Evolutionary conservation across 2,329 filamentous ascomycete genomes (phyloP), one percentile per base, ranked within the genome.

Genomic region (Monosporascus sp.): DNA sequence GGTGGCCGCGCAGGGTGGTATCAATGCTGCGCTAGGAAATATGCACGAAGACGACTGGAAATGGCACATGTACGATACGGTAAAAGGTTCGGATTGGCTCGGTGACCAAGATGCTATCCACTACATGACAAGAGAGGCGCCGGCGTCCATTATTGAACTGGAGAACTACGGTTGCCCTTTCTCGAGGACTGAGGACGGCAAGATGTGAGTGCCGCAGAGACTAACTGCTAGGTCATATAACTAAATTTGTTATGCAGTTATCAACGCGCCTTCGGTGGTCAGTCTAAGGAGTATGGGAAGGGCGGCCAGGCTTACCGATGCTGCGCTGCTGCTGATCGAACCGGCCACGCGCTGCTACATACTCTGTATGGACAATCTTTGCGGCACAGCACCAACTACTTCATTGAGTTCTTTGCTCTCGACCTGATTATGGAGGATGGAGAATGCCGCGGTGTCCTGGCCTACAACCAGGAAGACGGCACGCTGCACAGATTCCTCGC

Each of bases 41-140:
- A 97, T 97, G 92, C 91, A 96, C 81, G 85, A 93, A 79, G 92
- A 97, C 68, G 91, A 97, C 78, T 97, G 92, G 92, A 86, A 91
- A 80, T 97, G 92, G 92, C 92, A 97, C 78, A 97, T 97, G 92
- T 97, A 97, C 80, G 92, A 97, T 74, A 97, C 92, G 44, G 92
- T 97, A 71, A 97, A 97, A 81, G 92, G 92, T 61, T 96, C 90
- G 61, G 92, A 97, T 79, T 97, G 92, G 92, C 84, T 97, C 50
- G 92, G 92, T 73, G 92, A 97, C 74, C 92, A 97, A 76, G 92
- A 97, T 71, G 92, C 92, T 61, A 97, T 97, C 70, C 92, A 97
- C 77, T 97, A 97, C 79, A 97, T 97, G 92, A 97, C 92, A 67
- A 84, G 91, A 68, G 92, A 97, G 77, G 92, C 92, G 57, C 91